Evolutionary conservation across 2,329 filamentous ascomycete genomes (phyloP), one percentile per base, ranked within the genome.

Genomic region (Aspergillus tubingensis): DNA sequence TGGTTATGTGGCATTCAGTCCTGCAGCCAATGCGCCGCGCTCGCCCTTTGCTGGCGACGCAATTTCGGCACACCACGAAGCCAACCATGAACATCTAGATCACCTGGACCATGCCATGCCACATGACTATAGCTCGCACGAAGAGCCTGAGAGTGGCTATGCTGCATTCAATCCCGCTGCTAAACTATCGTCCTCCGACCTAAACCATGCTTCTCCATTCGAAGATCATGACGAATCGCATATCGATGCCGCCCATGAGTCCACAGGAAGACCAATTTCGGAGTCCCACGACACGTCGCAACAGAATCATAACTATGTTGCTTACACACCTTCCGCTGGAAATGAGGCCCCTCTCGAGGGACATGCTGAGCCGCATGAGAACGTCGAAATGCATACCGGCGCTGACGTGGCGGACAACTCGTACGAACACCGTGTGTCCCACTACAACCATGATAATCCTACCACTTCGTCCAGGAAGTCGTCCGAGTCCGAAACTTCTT

Each of bases 111-210:
- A 36, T 36, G 2, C 4, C 11, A 36, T 13, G 32, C 32, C 32
- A 36, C 11, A 15, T 36, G 11, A 36, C 32, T 36, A 36, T 36
- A 36, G 32, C 11, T 36, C 32, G 5, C 32, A 36, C 1, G 32
- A 15, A 36, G 32, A 36, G 32, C 32, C 2, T 13, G 17, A n/a
- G 17, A 21, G 19, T 8, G 41, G 41, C 19, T 44, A 15, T 44
- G 10, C 58, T 21, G 63, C 69, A 8, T 74, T 71, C 41, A 64
- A 69, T 19, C 65, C 66, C 1, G 30, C 65, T 48, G 19, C 62
- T 47, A 17, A 11, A 17, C 8, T n/a, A n/a, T 15, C 47, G 25
- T 50, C 47, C 3, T 10, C 47, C 6, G 25, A 50, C 3, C 21
- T 30, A 3, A 11, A 38, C n/a, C 41, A 7, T 36, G 25, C 8